Evolutionary conservation across 345 rosid species (phyloP), one percentile per base, ranked within the genome.

Genomic region (Cardamine chenopodiifolia): DNA sequence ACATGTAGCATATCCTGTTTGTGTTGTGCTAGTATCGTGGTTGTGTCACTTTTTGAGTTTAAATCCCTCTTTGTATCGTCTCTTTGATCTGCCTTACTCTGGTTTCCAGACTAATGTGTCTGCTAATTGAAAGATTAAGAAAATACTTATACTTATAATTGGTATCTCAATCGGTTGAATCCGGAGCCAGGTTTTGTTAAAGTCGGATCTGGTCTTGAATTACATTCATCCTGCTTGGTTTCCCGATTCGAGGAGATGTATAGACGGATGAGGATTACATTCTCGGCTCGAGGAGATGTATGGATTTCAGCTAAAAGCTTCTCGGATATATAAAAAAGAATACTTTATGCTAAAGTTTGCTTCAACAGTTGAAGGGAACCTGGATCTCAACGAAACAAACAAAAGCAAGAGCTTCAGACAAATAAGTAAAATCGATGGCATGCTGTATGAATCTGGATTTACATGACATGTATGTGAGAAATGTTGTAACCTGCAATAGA

Each of bases 401-500:
- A 54, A 53, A 39, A 37, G 61, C 35, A n/a, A 35, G 35, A 47
- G 34, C 25, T 47, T 59, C 17, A 6, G 14, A 35, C 19, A 2
- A 25, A 60, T 7, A 18, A 34, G 10, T 5, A 17, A 5, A 61
- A 17, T 35, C 60, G 9, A 62, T 5, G 3, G 28, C 14, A 32
- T 54, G 64, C 56, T 25, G 59, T 65, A 13, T 23, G 59, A 65
- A 65, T 55, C 59, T 28, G 8, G 25, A 74, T 67, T 9, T 50
- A 74, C 67, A 58, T 48, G 47, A 49, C 54, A 40, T 52, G 48
- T 68, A 28, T 48, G 40, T 66, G 18, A 18, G 52, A 66, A 22
- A 48, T 28, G 22, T 67, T 20, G 29, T 75, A 23, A 61, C 66
- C 66, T 5, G 35, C 15, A 62, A 62, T 62, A 35, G 35, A 62